Evolutionary conservation across 2,329 filamentous ascomycete genomes (phyloP), one percentile per base, ranked within the genome.

Genomic region (Alternaria longipes): DNA sequence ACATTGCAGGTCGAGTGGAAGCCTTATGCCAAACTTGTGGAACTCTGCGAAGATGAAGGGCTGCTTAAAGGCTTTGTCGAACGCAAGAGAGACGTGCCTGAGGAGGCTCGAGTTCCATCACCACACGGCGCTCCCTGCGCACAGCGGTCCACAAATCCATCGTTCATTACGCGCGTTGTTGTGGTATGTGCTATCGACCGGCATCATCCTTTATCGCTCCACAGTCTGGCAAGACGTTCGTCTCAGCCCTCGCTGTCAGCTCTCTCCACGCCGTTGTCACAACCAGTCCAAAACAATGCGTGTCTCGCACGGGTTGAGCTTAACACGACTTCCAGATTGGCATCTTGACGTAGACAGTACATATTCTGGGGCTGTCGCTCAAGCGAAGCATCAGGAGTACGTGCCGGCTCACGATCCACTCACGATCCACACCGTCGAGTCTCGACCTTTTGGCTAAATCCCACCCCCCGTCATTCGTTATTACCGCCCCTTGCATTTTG

Each of bases 401-500:
- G 59, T 61, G 61, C 61, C 55, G 58, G 22, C 50, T 20, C 47
- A 49, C 60, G 56, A 53, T 54, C 60, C 56, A 63, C 50, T 42
- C 44, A 3, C 40, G 20, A 42, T 42, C 40, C 40, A 42, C 59
- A 32, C 42, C 34, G 49, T 18, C 54, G 49, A 63, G 57, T 57
- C 53, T 51, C 50, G 51, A 64, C 54, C 55, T 45, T 51, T 42
- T 61, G 50, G 49, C 58, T 60, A 58, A 52, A 47, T 51, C 50
- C 42, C 61, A 52, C 61, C 61, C 61, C 61, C 54, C 58, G 54
- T 47, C 58, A 32, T 42, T 46, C 49, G 40, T 61, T 50, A 61
- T 61, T 57, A 60, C 54, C 54, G 56, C 58, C 50, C 60, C 61
- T 60, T 57, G 58, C 61, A 54, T 45, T 28, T 30, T 38, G 36